Percentiles rank a stretch among this genome's conserved stretches.
phyloP scores from a whole-genome alignment of 176 grass and related monocot genomes.

The Bolboschoenus planiculmis region DNA sequence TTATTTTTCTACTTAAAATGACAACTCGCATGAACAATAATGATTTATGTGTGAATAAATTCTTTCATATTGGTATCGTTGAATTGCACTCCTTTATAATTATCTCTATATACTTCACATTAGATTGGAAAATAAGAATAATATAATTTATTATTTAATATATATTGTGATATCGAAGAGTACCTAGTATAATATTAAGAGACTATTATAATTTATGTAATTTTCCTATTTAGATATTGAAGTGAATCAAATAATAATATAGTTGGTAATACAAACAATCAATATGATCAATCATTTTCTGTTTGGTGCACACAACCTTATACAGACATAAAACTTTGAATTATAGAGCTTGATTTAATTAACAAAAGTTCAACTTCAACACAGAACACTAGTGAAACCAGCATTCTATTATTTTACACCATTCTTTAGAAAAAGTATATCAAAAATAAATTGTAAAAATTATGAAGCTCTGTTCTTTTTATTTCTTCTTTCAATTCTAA shows the following conservation, averaged over 20 bases:
- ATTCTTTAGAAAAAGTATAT: background rate
- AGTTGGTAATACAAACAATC: too few species aligned
- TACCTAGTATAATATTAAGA: background rate
- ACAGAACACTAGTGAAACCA: background rate
- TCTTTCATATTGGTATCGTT: background rate
- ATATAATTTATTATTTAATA: background rate
- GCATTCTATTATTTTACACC: background rate
- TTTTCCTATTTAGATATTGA: background rate
- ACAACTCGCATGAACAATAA: background rate
- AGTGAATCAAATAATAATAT: background rate
- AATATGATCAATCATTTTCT: background rate
- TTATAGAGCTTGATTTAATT: background rate
- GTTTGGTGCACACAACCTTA: background rate
- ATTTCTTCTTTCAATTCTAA: too few species aligned
- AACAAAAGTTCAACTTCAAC: background rate
- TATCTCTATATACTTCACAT: background rate
- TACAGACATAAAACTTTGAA: background rate
- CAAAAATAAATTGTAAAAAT: background rate
- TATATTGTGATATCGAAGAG: background rate
- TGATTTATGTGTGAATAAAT: background rate
- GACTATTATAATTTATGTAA: background rate
- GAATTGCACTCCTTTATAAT: too few species aligned
- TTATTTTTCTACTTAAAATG: background rate
- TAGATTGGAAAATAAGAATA: background rate
- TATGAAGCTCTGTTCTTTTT: too few species aligned